Percentiles rank a stretch among this genome's conserved stretches.
phyloP scores from a whole-genome alignment of 2,329 filamentous ascomycete genomes.

The Aspergillus brasiliensis region DNA sequence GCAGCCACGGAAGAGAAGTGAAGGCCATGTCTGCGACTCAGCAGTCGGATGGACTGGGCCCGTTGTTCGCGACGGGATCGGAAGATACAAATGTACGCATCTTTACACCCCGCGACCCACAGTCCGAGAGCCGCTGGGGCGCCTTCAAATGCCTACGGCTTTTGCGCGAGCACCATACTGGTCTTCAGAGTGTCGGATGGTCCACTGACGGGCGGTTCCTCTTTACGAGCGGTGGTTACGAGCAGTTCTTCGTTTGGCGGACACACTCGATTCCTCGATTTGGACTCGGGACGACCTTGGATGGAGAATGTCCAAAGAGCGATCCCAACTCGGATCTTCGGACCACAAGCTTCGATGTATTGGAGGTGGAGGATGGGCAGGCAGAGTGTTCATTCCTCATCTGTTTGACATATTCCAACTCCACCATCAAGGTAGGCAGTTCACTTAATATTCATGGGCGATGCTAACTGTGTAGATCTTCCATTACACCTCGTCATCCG shows the following conservation, averaged over 20 bases:
- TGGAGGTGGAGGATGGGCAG: constrained; percentile 30
- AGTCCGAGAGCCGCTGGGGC: constrained; percentile 21
- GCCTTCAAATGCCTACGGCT: constrained; percentile 60
- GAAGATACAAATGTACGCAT: constrained; percentile 77
- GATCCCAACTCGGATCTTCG: constrained; percentile 67
- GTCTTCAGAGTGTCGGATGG: constrained; percentile 81
- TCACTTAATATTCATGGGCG: neutral
- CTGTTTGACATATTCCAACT: constrained; percentile 81
- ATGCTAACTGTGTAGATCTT: constrained; percentile 47
- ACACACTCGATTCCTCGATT: constrained; percentile 58
- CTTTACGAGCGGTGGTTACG: constrained; percentile 82
- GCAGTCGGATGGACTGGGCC: constrained; percentile 10
- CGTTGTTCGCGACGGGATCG: constrained; percentile 65
- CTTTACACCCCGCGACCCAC: constrained; percentile 42
- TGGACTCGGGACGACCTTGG: constrained; percentile 55
- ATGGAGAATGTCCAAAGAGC: constrained; percentile 51
- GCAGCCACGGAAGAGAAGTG: constrained; percentile 86
- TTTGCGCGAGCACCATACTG: constrained; percentile 76
- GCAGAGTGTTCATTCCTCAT: constrained; percentile 55
- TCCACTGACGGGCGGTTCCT: constrained; percentile 66
- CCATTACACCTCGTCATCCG: constrained; percentile 34
- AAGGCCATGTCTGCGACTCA: constrained; percentile 60
- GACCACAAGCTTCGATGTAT: constrained; percentile 76
- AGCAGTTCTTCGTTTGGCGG: constrained; percentile 88
- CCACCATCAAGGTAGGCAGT: constrained; percentile 62